phyloP scores from a whole-genome alignment of 2,329 filamentous ascomycete genomes.

The Dryadomyces sulphureus region DNA sequence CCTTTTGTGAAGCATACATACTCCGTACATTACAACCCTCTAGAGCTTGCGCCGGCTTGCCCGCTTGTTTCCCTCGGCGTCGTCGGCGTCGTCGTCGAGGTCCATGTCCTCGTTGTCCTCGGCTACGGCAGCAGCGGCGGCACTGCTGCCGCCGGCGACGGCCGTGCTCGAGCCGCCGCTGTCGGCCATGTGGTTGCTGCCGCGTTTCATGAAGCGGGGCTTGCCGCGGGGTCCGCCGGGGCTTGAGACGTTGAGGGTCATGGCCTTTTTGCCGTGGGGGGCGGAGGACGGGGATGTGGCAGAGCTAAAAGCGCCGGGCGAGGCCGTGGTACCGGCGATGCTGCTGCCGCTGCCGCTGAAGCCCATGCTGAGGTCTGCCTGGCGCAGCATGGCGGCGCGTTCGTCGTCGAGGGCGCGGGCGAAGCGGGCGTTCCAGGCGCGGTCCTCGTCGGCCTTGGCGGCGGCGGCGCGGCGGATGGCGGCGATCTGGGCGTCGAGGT shows the following conservation, averaged over 20 bases:
- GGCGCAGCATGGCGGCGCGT: slow-evolving; percentile 13
- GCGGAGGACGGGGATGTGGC: neutral
- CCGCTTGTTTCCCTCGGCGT: slow-evolving; percentile 32
- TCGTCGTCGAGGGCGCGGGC: slow-evolving; percentile 34
- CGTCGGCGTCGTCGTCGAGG: slow-evolving; percentile 30
- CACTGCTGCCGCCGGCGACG: neutral
- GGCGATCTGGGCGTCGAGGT: slow-evolving; percentile 62
- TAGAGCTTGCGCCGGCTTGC: slow-evolving; percentile 40
- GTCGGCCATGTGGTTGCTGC: slow-evolving; percentile 14
- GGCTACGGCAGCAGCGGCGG: neutral
- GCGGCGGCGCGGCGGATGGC: slow-evolving; percentile 46
- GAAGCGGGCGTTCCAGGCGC: slow-evolving; percentile 30
- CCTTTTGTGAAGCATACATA: too few species aligned
- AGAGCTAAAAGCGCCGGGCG: slow-evolving; percentile 7
- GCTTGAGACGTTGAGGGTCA: slow-evolving; percentile 5
- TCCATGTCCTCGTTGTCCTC: slow-evolving; percentile 27
- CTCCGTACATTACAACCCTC: too few species aligned
- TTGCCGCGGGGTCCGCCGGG: slow-evolving; percentile 8
- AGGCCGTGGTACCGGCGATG: slow-evolving; percentile 11
- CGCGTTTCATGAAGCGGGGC: slow-evolving; percentile 19
- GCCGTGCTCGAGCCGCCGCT: neutral
- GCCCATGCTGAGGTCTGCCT: neutral
- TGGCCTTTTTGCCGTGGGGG: neutral
- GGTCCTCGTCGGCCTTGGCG: slow-evolving; percentile 33
- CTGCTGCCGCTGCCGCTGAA: slow-evolving; percentile 6